phyloP scores from a whole-genome alignment of 129 eudicot species.

The Daucus carota region DNA sequence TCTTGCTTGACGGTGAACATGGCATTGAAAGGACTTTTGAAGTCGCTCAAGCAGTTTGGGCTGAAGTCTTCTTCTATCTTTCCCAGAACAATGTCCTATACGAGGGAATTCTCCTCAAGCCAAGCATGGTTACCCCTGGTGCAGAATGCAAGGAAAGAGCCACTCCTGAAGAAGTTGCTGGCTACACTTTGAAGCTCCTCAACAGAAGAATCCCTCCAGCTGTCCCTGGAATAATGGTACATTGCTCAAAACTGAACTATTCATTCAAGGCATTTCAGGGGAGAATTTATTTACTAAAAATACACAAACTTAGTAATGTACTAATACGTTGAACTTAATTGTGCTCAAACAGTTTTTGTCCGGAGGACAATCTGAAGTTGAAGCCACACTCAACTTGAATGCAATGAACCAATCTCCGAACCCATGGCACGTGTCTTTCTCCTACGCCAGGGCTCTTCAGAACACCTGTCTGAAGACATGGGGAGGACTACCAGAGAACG shows the following conservation, averaged over 20 bases:
- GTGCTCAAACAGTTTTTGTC: conserved; percentile 59
- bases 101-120: conserved; percentile 48
- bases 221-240: conserved; percentile 36
- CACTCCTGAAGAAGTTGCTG: conserved; percentile 40
- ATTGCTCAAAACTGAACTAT: not conserved
- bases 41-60: conserved; percentile 43
- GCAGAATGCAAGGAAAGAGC: conserved; percentile 47
- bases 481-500: conserved; percentile 81
- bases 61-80: conserved; percentile 40
- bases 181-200: conserved; percentile 43
- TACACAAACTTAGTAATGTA: not conserved
- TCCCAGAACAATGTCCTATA: conserved; percentile 47
- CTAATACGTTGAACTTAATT: not conserved
- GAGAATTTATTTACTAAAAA: not conserved
- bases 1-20: conserved; percentile 45
- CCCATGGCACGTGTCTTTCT: conserved; percentile 94
- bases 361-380: conserved; percentile 88
- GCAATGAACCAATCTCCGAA: conserved; percentile 86
- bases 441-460: conserved; percentile 83
- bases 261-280: not conserved
- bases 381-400: conserved; percentile 74
- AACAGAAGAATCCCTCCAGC: conserved; percentile 35
- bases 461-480: conserved; percentile 90
- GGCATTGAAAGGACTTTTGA: conserved; percentile 49
- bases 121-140: conserved; percentile 51